Base-by-base conservation (phyloP, 75 land plant species). In the Selaginella moellendorffii region DNA sequence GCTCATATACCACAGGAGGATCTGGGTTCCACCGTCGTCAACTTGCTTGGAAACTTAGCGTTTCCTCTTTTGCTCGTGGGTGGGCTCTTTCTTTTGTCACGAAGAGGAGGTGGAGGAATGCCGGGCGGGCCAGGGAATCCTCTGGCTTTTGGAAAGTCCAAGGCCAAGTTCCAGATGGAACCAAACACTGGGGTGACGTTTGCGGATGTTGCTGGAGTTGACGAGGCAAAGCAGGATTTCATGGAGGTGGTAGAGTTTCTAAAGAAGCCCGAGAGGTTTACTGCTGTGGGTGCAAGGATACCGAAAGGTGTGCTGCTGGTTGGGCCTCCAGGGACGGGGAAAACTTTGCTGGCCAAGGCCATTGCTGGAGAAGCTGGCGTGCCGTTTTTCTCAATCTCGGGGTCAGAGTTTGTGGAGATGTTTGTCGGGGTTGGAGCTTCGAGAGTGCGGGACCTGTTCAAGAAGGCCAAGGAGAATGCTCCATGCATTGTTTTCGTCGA, bases 401-500 rank as follows among this genome's bases (percentile, higher is more conserved):
- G 97, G 23, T 92, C 97, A 24, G 97, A 92, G 74, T 92, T 92
- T 73, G 97, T 92, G 0, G 97, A 92, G 77, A 88, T 92, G 97
- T 92, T 92, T 76, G 97, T 92, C 28, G 97, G 97, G 63, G 86
- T 92, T 64, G 97, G 97, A 72, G 97, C 97, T 27, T 92, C 97
- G n/a, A 65, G 97, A 53, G 97, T 92, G 8, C 82, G 97, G 58
- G 97, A 92, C 72, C 84, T 92, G 65, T 92, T 92, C 77, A 92
- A 92, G 75, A 92, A 92, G 63, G 97, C 97, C 26, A 92, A 92
- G 63, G 97, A 92, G 69, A 92, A 92, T 78, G 97, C 97, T 20
- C 97, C 97, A n/a, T 92, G 97, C 66, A 92, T 92, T 72, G 97
- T 92, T 24, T 92, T 92, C 72, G 97, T 92, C 29, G 97, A 92